Base-by-base conservation (phyloP, 139 green algal genomes). In the Chlamydomonas eustigma region DNA sequence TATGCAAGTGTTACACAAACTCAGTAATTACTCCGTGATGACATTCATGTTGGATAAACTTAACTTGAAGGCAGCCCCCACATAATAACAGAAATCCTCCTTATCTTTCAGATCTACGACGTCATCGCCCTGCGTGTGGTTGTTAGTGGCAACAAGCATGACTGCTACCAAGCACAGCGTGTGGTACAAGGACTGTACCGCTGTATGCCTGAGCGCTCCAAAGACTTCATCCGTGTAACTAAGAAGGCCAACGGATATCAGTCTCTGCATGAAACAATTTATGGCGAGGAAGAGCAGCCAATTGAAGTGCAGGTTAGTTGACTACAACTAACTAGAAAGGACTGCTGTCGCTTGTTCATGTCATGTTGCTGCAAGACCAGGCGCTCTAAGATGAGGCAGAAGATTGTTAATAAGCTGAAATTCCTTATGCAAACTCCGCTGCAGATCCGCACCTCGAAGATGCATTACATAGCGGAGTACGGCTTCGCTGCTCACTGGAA, bases 201-300 rank as follows among this genome's bases (percentile, higher is more conserved):
- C 71, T 66, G 37, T 34, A 84, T 87, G 81, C 64, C 70, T 2
- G n/a, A 39, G 3, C 85, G 65, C 78, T 88, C 78, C 74, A 94
- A 90, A 87, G 92, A 98, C 77, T 98, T 97, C 88, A 93, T 98
- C 73, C 76, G 77, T 3, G 75, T 71, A 30, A 75, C 78, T 39
- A 88, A 90, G 70, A 98, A 98, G 86, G 50, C 74, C 37, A 98
- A 98, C 78, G 94, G 94, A 36, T 98, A 98, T 84, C 88, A 92
- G 73, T 92, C 80, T n/a, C 82, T 98, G 67, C 81, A 87, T 37
- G 82, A 87, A 36, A 87, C 82, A 1, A 52, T 87, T 2, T 79
- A 78, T 50, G 82, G 78, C 38, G 75, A 78, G 51, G 80, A 85
- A 39, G 88, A 86, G 32, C 35, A 74, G 25, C 84, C 85, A 0